Percentiles rank a stretch among this genome's conserved stretches.
These are phyloP conservation scores for Elongisporangium senticosum DNA, from an alignment of 352 stramenopile genomes.

Conservation along the genomic window DNA sequence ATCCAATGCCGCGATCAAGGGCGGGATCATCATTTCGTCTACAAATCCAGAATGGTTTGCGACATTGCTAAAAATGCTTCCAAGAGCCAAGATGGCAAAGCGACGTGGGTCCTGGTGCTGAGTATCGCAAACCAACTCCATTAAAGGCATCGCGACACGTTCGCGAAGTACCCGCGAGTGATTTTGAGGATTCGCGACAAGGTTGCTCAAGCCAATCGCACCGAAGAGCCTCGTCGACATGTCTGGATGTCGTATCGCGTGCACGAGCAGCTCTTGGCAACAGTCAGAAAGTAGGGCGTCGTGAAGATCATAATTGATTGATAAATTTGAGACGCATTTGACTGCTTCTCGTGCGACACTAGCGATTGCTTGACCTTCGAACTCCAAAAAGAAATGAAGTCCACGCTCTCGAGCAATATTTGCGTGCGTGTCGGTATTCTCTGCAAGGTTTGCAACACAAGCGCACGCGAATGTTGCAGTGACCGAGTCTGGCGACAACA, in stretches of 20 bases:
- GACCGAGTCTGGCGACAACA: slow-evolving; percentile 68
- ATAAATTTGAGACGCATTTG: slow-evolving; percentile 73
- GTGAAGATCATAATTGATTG: slow-evolving; percentile 85
- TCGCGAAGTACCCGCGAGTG: slow-evolving; percentile 70
- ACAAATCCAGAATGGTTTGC: slow-evolving; percentile 68
- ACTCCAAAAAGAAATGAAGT: slow-evolving; percentile 72
- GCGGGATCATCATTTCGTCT: slow-evolving; percentile 54
- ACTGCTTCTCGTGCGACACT: slow-evolving; percentile 56
- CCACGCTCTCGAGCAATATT: slow-evolving; percentile 73
- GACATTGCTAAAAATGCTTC: slow-evolving; percentile 73
- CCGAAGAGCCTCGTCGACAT: slow-evolving; percentile 79
- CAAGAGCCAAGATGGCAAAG: slow-evolving; percentile 83
- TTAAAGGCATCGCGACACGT: slow-evolving; percentile 47
- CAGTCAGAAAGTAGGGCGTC: slow-evolving; percentile 70
- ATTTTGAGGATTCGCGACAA: slow-evolving; percentile 81
- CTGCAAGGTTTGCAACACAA: slow-evolving; percentile 90
- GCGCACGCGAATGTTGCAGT: slow-evolving; percentile 70
- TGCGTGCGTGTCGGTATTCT: slow-evolving; percentile 88
- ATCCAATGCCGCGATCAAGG: slow-evolving; percentile 64
- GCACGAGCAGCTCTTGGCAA: slow-evolving; percentile 79
- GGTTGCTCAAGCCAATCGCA: slow-evolving; percentile 86
- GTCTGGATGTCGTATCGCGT: slow-evolving; percentile 56
- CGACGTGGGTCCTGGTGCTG: slow-evolving; percentile 42
- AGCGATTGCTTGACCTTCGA: slow-evolving; percentile 26
- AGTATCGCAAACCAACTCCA: slow-evolving; percentile 40